Base-by-base conservation (phyloP, 495 filamentous ascomycete species). In the Aspergillus biplanus region DNA sequence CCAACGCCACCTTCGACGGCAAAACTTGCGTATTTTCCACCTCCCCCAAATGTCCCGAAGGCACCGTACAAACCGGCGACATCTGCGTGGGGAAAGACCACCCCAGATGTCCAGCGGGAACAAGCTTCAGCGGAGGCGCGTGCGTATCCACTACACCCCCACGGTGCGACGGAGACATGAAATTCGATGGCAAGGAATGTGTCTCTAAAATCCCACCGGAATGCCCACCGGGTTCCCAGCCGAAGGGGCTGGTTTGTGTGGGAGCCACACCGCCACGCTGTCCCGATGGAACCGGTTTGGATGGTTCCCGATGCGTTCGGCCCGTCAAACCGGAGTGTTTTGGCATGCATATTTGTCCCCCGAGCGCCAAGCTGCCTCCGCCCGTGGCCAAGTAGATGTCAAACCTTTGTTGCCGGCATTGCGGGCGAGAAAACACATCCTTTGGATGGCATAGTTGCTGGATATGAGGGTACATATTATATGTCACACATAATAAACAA, bases 1-100 rank as follows among this genome's bases (percentile, higher is more conserved):
- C 52, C 1, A 58, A 46, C 18, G 27, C 63, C 5, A 12, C 21
- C 27, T 65, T 61, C 48, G 58, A 61, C 15, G 63, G 63, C 31
- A 34, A 32, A 4, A 34, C 42, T 15, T 65, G 63, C 34, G 58
- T 65, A n/a, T 61, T 50, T 16, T 49, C 54, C 8, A 15, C 5
- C n/a, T n/a, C 44, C 7, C 63, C 63, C 13, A 9, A 35, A 6
- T 65, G 63, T 33, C n/a, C 46, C 5, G 1, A 9, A 5, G 58
- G 52, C 4, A 39, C 44, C 34, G 33, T 61, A 4, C 53, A 15
- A 33, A 57, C 57, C 6, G 63, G 59, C 54, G 27, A 32, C 18
- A 44, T 21, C 21, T 65, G 63, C 18, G 53, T 65, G 2, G 52
- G 52, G 11, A 16, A 12, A 5, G 27, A 1, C 6, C 6, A 15